Conservation (phyloP, 1,139 yeast species). For the Kodamaea ohmeri region DNA sequence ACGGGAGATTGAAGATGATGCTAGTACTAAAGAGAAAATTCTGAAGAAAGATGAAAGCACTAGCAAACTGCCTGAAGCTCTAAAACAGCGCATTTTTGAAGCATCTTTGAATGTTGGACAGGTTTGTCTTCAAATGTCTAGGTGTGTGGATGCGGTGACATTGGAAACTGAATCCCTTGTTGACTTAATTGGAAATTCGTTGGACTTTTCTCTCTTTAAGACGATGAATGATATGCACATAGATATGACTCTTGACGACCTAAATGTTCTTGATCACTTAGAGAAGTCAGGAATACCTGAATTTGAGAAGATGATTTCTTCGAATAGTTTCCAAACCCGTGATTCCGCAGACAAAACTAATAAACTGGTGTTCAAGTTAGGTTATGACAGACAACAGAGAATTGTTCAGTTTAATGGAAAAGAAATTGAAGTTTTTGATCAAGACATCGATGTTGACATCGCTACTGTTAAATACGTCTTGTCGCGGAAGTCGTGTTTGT, state of each 20-base stretch:
- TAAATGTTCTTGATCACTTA: conserved; percentile 72
- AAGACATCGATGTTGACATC: conserved; percentile 67
- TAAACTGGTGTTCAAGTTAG: conserved; percentile 58
- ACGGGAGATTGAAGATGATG: conserved; percentile 3
- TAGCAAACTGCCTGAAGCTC: conserved; percentile 11
- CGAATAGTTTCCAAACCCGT: conserved; percentile 47
- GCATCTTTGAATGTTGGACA: conserved; percentile 64
- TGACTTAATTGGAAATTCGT: conserved; percentile 67
- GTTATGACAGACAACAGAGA: conserved; percentile 58
- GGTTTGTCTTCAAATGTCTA: conserved; percentile 60
- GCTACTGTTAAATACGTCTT: conserved; percentile 79
- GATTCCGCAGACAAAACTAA: conserved; percentile 21
- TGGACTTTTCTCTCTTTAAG: conserved; percentile 58
- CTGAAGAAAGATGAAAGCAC: not conserved
- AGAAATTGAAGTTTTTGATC: conserved; percentile 74
- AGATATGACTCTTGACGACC: conserved; percentile 59
- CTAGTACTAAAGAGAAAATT: not conserved
- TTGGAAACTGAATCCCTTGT: conserved; percentile 66
- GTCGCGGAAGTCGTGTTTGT: conserved; percentile 74
- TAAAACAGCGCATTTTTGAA: conserved; percentile 63
- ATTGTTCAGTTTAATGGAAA: conserved; percentile 55
- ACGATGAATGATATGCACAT: conserved; percentile 64
- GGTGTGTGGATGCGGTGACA: conserved; percentile 63
- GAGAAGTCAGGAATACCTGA: conserved; percentile 63
- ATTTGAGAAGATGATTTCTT: conserved; percentile 67